These are phyloP conservation scores for Ustilago trichophora DNA, from an alignment of 1,284 basidiomycete species.

Conservation along the genomic window DNA sequence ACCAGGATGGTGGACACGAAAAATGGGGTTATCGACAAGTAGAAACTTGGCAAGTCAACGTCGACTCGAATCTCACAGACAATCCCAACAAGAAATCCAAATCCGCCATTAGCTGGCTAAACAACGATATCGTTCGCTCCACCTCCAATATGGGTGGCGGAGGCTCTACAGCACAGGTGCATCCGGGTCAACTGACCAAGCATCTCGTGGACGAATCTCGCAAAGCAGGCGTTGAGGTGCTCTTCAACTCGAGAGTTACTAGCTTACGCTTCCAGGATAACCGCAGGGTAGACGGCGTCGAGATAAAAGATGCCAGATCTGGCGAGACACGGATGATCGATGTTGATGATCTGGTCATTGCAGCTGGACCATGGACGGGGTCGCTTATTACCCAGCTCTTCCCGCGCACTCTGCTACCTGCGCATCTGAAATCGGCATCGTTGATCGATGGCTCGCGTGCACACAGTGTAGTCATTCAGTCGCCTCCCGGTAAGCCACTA, in stretches of 20 bases:
- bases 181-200: constrained; percentile 80
- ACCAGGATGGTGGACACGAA: constrained; percentile 75
- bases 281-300: constrained; percentile 34
- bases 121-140: constrained; percentile 58
- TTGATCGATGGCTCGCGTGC: constrained; percentile 69
- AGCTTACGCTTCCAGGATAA: constrained; percentile 31
- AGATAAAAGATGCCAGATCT: constrained; percentile 16
- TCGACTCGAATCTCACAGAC: constrained; percentile 48
- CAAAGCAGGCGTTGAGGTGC: constrained; percentile 68
- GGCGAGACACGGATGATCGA: constrained; percentile 14
- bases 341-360: constrained; percentile 33
- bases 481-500: constrained; percentile 50
- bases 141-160: constrained; percentile 66
- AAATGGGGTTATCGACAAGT: constrained; percentile 85
- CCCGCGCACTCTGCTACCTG: constrained; percentile 62
- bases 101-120: constrained; percentile 64
- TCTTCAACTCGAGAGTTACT: constrained; percentile 63
- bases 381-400: constrained; percentile 71
- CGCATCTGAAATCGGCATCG: constrained; percentile 62
- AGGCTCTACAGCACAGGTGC: constrained; percentile 78
- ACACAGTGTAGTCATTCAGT: constrained; percentile 69
- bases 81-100: constrained; percentile 13
- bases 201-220: constrained; percentile 74
- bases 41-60: constrained; percentile 63
- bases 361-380: constrained; percentile 78